Base-by-base conservation (phyloP, 2,329 filamentous ascomycete genomes). In the Monosporascus ibericus region DNA sequence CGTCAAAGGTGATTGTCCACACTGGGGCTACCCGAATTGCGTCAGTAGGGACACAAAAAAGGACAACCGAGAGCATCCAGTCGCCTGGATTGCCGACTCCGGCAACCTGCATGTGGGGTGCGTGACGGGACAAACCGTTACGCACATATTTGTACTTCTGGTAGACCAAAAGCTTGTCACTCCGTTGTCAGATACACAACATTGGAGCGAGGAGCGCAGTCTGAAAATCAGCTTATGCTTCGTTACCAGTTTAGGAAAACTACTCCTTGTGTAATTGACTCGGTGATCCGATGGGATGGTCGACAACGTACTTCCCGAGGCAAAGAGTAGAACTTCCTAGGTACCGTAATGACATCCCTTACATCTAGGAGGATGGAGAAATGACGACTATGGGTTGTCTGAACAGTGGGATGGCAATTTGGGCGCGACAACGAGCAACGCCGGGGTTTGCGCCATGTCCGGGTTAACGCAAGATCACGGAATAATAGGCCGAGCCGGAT, bases 41-140 rank as follows among this genome's bases (percentile, higher is more conserved):
- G 52, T 59, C 58, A 56, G 54, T 51, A 55, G 56, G 53, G 57
- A 54, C 53, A 58, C 56, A 53, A 51, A 52, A 48, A 44, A 50
- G 49, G 49, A 44, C 44, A 57, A 57, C 58, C 49, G 40, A 36
- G n/a, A 40, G 52, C 51, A 52, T 52, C 58, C 58, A 55, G 55
- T 38, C 42, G 53, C 50, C 55, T 55, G 54, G 58, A 47, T 46
- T 54, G 52, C 60, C 60, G 61, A 61, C 58, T 59, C 57, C 60
- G 60, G 61, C 55, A 57, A 49, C 51, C 44, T 56, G 57, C 58
- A 62, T 60, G 59, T 61, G 60, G 61, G 59, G 60, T 61, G 55
- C 52, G 54, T 58, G 53, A 53, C 53, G 53, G 55, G 51, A 49
- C 46, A 58, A 56, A 48, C 53, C 54, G 58, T 54, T 54, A 53